These are phyloP conservation scores for Daldinia vernicosa DNA, from an alignment of 495 filamentous ascomycete species.

Conservation along the genomic window DNA sequence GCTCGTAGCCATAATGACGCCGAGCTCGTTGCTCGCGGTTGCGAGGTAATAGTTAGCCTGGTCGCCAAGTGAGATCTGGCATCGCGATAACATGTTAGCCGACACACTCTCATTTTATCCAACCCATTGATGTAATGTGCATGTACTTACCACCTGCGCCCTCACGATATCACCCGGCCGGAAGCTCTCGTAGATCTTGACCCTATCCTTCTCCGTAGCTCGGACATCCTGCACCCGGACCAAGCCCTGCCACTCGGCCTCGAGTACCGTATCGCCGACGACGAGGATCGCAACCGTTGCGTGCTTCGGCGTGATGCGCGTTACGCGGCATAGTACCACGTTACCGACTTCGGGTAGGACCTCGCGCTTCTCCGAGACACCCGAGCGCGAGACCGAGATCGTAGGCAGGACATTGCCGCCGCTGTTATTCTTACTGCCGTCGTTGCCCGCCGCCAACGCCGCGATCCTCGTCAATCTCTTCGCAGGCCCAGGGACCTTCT, in stretches of 20 bases:
- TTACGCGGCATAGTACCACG: constrained; percentile 83
- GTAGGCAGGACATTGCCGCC: constrained; percentile 46
- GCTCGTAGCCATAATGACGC: constrained; percentile 92
- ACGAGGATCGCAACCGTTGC: constrained; percentile 84
- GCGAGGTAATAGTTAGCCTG: constrained; percentile 92
- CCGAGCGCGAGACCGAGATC: constrained; percentile 51
- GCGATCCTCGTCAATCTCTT: constrained; percentile 65
- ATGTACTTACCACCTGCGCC: constrained; percentile 74
- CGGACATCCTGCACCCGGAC: constrained; percentile 87
- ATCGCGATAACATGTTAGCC: neutral
- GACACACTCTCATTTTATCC: neutral
- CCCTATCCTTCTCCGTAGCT: constrained; percentile 93
- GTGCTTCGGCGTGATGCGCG: constrained; percentile 81
- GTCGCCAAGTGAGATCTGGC: constrained; percentile 85
- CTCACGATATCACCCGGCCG: constrained; percentile 92
- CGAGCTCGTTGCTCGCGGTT: constrained; percentile 88
- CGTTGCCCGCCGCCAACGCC: constrained; percentile 38
- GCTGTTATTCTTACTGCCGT: constrained; percentile 10
- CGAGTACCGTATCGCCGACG: constrained; percentile 69
- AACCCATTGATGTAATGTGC: neutral
- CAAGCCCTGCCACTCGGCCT: constrained; percentile 68
- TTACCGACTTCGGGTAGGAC: constrained; percentile 82
- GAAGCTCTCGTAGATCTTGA: constrained; percentile 90
- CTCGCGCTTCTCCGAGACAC: constrained; percentile 63
- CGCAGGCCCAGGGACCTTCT: constrained; percentile 63